Evolutionary conservation across 2,329 filamentous ascomycete species (phyloP).

Genomic region (Colletotrichum salicis): DNA sequence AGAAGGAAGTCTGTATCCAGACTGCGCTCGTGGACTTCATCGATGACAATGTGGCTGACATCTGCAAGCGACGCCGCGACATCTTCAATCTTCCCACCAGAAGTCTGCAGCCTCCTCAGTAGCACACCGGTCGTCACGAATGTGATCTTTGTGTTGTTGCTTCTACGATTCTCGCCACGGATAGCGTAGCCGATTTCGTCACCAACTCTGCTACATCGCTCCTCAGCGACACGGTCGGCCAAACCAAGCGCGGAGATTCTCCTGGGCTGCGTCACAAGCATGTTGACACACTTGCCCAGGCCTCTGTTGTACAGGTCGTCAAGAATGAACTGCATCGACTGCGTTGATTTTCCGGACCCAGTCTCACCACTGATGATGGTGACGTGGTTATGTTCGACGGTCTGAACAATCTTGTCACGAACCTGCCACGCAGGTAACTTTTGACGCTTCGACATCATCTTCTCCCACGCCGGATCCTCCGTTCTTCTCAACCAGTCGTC

Average conservation of each 20-base stretch:
- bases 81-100: slow-evolving; percentile 81
- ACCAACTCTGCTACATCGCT: slow-evolving; percentile 83
- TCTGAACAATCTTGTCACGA: slow-evolving; percentile 78
- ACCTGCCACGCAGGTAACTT: slow-evolving; percentile 89
- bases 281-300: slow-evolving; percentile 82
- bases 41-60: slow-evolving; percentile 93
- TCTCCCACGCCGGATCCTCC: slow-evolving; percentile 70
- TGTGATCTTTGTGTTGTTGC: slow-evolving; percentile 82
- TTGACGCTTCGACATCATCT: slow-evolving; percentile 79
- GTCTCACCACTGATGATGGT: slow-evolving; percentile 98
- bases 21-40: slow-evolving; percentile 96
- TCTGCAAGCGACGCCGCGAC: slow-evolving; percentile 85
- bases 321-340: slow-evolving; percentile 94
- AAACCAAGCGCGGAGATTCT: slow-evolving; percentile 94
- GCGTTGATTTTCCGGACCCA: slow-evolving; percentile 95
- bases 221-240: slow-evolving; percentile 93
- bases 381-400: slow-evolving; percentile 82
- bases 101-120: slow-evolving; percentile 88
- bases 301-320: slow-evolving; percentile 86
- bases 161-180: slow-evolving; percentile 85
- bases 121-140: slow-evolving; percentile 97
- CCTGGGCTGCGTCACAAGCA: slow-evolving; percentile 94
- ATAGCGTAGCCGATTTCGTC: slow-evolving; percentile 93
- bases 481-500: slow-evolving; percentile 79
- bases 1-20: slow-evolving; percentile 95